These are phyloP conservation scores for Gliomastix tumulicola DNA, from an alignment of 2,329 filamentous ascomycete species.

Conservation along the genomic window DNA sequence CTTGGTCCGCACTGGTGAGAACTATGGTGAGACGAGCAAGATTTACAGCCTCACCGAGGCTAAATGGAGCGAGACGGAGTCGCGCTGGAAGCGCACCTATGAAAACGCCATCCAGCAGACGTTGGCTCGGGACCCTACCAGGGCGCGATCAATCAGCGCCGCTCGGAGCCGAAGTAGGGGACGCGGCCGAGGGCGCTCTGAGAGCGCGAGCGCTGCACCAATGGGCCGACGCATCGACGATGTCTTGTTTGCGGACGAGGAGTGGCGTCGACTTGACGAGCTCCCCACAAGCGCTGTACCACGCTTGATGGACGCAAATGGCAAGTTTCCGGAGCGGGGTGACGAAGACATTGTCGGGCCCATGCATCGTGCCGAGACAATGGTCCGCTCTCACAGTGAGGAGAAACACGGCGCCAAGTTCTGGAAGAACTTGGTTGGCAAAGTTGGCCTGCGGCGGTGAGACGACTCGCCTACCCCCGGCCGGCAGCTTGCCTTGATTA, in stretches of 20 bases:
- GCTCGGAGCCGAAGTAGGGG: constrained; percentile 31
- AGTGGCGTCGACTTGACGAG: constrained; percentile 42
- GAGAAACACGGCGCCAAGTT: constrained; percentile 37
- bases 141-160: too few species aligned
- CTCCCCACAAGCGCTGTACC: constrained; percentile 59
- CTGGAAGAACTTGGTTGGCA: constrained; percentile 40
- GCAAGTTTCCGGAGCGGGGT: constrained; percentile 82
- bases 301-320: constrained; percentile 61
- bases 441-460: constrained; percentile 23
- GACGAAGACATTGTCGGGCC: constrained; percentile 92
- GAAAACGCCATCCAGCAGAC: constrained; percentile 41
- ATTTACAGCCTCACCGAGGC: constrained; percentile 79
- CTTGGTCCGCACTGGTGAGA: constrained; percentile 78
- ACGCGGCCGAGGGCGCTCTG: constrained; percentile 26
- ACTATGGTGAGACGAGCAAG: constrained; percentile 85
- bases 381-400: constrained; percentile 38
- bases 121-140: constrained; percentile 12
- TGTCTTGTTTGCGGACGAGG: constrained; percentile 31
- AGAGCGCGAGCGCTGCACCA: constrained; percentile 31
- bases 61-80: constrained; percentile 81
- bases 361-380: constrained; percentile 62
- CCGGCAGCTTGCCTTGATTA: neutral
- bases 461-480: neutral
- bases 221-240: constrained; percentile 14
- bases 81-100: constrained; percentile 64